These are phyloP conservation scores for Arabidopsis lyrata DNA, from an alignment of 441 rosid genomes.

Conservation along the genomic window DNA sequence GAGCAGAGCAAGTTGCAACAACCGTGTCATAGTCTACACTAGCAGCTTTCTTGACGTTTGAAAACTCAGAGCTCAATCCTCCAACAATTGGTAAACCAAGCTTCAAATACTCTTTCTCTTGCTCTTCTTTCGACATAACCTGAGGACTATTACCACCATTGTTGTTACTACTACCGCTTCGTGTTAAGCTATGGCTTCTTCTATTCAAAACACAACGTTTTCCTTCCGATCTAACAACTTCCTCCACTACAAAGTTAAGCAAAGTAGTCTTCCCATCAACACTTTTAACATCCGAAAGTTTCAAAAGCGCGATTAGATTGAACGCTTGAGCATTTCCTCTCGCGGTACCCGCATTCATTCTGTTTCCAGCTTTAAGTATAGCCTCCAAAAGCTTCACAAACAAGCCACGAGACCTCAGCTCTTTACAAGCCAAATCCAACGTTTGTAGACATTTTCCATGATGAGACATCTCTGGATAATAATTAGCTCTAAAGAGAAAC, in stretches of 20 bases:
- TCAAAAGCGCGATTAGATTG: conserved; percentile 69
- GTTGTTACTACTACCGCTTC: conserved; percentile 45
- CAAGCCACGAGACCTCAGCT: conserved; percentile 74
- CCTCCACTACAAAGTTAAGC: conserved; percentile 88
- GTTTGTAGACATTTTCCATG: conserved; percentile 58
- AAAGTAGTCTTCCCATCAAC: conserved; percentile 78
- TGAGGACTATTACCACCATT: neutral
- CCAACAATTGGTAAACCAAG: conserved; percentile 85
- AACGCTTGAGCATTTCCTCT: conserved; percentile 96
- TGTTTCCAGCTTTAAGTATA: conserved; percentile 88
- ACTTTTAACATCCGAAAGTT: conserved; percentile 89
- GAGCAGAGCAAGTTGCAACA: conserved; percentile 55
- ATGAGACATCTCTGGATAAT: conserved; percentile 62
- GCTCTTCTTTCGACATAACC: conserved; percentile 53
- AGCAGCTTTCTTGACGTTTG: conserved; percentile 87
- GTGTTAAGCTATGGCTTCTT: conserved; percentile 40
- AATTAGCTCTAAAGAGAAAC: conserved; percentile 75
- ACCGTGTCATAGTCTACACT: conserved; percentile 58
- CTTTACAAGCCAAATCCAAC: conserved; percentile 72
- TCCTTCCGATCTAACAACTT: conserved; percentile 82
- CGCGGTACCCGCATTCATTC: conserved; percentile 93
- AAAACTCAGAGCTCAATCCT: conserved; percentile 80
- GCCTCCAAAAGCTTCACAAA: conserved; percentile 94
- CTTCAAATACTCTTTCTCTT: conserved; percentile 67
- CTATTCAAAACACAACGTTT: conserved; percentile 64